Evolutionary conservation across 306 rosid species (phyloP), one percentile per base, ranked within the genome.

Genomic region (Rosa persica): DNA sequence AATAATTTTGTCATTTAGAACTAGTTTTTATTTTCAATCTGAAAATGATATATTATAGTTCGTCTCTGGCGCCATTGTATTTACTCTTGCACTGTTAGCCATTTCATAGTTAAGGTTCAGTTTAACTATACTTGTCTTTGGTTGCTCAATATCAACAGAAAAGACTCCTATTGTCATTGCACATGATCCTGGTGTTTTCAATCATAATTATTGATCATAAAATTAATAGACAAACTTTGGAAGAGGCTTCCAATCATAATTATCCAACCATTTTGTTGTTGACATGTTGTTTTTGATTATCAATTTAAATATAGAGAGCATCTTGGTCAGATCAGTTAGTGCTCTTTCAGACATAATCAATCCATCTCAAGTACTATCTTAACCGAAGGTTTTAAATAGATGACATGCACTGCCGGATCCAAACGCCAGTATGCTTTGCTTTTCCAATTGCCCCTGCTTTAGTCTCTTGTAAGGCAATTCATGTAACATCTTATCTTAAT

Each of bases 1-100:
- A 46, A 40, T 43, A 80, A 15, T 79, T 79, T 76, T 84, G 77
- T 79, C 55, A 67, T 20, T 6, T 30, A 62, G 44, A 30, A 34
- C 43, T 25, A 47, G 5, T 70, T 44, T 51, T 30, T 30, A 30
- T 30, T 30, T 30, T 30, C 36, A 30, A 30, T 30, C 3, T 30
- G 36, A 30, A 30, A 30, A 30, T 30, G 36, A 30, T 30, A 30
- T 30, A 3, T 30, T 30, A 30, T 30, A 30, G 36, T 30, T 30
- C 2, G 34, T 30, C 34, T 30, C 34, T 30, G 34, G 34, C 34
- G 3, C 34, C 34, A 30, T 30, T 30, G 34, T 30, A 30, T 30
- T 30, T 30, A 30, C 34, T 30, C 34, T 30, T 30, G 1, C 34
- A 30, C 34, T 30, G 34, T 30, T 3, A 30, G 34, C 34, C 34